These are phyloP conservation scores for Colletotrichum sp. DNA, from an alignment of 2,329 filamentous ascomycete species.

Conservation along the genomic window DNA sequence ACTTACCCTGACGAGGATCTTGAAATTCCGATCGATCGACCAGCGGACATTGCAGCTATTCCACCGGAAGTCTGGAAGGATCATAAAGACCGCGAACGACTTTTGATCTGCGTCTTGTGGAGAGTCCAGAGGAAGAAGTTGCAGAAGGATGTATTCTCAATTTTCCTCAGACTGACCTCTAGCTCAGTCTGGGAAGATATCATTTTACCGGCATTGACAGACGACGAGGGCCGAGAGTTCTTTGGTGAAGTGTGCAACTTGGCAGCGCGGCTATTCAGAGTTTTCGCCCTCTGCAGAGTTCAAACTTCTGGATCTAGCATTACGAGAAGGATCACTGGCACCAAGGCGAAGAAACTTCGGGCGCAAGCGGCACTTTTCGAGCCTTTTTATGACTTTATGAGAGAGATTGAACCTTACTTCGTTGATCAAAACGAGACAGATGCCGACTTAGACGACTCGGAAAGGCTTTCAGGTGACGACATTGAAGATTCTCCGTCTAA, in stretches of 20 bases:
- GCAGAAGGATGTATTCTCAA: conserved; percentile 29
- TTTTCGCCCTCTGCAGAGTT: not conserved
- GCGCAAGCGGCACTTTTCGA: conserved; percentile 27
- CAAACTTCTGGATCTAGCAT: not conserved
- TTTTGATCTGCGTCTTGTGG: conserved; percentile 33
- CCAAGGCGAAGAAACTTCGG: conserved; percentile 22
- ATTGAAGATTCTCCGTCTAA: conserved; percentile 37
- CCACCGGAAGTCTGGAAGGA: conserved; percentile 23
- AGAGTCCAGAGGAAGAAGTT: conserved; percentile 24
- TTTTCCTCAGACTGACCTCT: conserved; percentile 8
- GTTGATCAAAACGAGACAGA: not conserved
- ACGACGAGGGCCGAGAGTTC: not conserved
- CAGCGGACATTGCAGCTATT: conserved; percentile 11
- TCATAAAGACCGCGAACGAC: conserved; percentile 25
- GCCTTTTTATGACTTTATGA: conserved; percentile 34
- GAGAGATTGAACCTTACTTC: conserved; percentile 12
- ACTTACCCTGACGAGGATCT: not conserved
- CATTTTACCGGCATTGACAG: conserved; percentile 23
- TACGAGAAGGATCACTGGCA: conserved; percentile 22
- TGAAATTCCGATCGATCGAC: conserved; percentile 12
- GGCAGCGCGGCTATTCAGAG: conserved; percentile 14
- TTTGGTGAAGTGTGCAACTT: not conserved
- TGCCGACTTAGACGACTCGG: not conserved
- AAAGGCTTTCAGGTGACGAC: not conserved
- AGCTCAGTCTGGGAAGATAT: conserved; percentile 31